Evolutionary conservation across 1,284 basidiomycete genomes (phyloP).

Genomic region (Irpex sp.): DNA sequence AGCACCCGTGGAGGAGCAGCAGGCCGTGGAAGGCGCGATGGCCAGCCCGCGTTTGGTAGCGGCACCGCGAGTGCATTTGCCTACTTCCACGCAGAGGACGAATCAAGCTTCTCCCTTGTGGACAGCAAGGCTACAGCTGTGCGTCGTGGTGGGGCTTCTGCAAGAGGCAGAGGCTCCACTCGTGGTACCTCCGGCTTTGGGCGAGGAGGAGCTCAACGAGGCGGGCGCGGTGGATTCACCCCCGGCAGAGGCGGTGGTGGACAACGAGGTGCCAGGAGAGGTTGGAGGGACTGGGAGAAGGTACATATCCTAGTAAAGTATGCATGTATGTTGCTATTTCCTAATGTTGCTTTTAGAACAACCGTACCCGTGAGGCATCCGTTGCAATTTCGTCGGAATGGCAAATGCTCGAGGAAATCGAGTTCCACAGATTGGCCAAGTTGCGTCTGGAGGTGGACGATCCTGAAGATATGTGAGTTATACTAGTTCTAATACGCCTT

Average conservation of each 20-base stretch:
- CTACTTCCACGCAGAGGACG: constrained; percentile 98
- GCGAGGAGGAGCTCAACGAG: constrained; percentile 42
- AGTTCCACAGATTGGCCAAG: constrained; percentile 92
- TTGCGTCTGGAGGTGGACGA: constrained; percentile 91
- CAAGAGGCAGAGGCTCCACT: constrained; percentile 51
- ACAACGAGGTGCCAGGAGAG: constrained; percentile 66
- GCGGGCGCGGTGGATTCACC: constrained; percentile 41
- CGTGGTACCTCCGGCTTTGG: constrained; percentile 43
- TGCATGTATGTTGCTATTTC: not conserved
- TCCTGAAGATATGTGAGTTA: constrained; percentile 79
- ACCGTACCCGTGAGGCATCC: constrained; percentile 90
- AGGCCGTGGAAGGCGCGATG: constrained; percentile 59
- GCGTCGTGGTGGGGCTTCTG: constrained; percentile 60
- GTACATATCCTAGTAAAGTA: constrained; percentile 34
- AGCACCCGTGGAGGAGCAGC: constrained; percentile 43
- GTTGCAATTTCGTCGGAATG: constrained; percentile 92
- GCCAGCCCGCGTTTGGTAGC: constrained; percentile 73
- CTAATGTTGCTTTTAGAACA: constrained; percentile 49
- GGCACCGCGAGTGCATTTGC: constrained; percentile 92
- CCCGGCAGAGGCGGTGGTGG: constrained; percentile 37
- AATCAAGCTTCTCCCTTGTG: constrained; percentile 96
- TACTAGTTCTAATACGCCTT: not conserved
- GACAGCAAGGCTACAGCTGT: constrained; percentile 76
- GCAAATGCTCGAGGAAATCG: constrained; percentile 95
- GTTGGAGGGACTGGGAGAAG: constrained; percentile 96